Percentiles rank a stretch among this genome's conserved stretches.
phyloP scores from a whole-genome alignment of 192 early-diverging fungal genomes.

The Neocallimastix lanati region DNA sequence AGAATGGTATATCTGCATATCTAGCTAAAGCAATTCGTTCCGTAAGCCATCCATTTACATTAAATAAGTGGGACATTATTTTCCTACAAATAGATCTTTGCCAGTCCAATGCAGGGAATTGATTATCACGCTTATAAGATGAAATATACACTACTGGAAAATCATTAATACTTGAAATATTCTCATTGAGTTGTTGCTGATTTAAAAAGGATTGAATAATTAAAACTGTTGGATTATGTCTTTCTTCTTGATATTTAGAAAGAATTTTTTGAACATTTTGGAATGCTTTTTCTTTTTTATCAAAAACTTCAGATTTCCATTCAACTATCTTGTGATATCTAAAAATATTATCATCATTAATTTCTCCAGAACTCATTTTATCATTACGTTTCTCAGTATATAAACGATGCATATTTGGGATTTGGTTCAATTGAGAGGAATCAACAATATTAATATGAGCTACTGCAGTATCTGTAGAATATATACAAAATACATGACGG shows the following conservation, averaged over 20 bases:
- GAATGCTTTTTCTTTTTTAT: constrained; percentile 26
- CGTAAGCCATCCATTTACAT: constrained; percentile 50
- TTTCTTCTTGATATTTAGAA: constrained; percentile 34
- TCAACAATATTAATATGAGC: constrained; percentile 64
- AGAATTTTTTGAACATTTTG: constrained; percentile 39
- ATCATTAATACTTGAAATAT: constrained; percentile 27
- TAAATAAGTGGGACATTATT: constrained; percentile 63
- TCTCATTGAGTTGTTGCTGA: constrained; percentile 13
- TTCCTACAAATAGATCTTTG: constrained; percentile 40
- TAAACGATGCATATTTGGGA: constrained; percentile 51
- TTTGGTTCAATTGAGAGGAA: constrained; percentile 28
- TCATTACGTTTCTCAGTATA: constrained; percentile 38
- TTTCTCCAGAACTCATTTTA: constrained; percentile 9
- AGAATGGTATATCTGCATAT: constrained; percentile 72
- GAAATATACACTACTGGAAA: constrained; percentile 59
- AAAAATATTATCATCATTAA: constrained; percentile 14
- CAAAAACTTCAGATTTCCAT: constrained; percentile 22
- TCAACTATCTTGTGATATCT: constrained; percentile 28
- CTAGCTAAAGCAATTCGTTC: constrained; percentile 54
- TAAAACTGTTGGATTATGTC: constrained; percentile 48
- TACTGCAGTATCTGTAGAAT: constrained; percentile 29
- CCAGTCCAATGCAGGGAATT: constrained; percentile 73
- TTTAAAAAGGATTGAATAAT: constrained; percentile 47
- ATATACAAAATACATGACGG: constrained; percentile 51
- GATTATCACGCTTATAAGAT: constrained; percentile 44